Conservation (phyloP, 805 yeast genomes). For the Cyberlindnera samutprakarnensis region DNA sequence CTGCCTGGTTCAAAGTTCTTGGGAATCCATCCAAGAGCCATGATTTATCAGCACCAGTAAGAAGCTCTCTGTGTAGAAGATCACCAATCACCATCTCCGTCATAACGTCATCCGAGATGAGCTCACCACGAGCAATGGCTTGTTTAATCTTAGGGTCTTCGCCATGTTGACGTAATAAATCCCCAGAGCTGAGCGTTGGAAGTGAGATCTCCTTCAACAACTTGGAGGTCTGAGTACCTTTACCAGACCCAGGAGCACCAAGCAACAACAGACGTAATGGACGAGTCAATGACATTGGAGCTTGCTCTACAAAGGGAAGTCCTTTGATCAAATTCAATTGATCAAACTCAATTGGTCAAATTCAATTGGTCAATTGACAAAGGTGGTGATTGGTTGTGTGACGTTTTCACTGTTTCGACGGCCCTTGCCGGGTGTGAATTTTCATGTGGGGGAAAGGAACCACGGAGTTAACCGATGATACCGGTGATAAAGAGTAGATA, state of each 20-base stretch:
- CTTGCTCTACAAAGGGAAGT: too few relatives aligned
- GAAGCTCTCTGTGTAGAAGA: slow-evolving; percentile 35
- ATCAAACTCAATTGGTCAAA: too few relatives aligned
- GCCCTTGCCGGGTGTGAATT: too few relatives aligned
- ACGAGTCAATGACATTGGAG: too few relatives aligned
- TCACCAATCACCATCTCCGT: slow-evolving; percentile 48
- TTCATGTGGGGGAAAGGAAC: too few relatives aligned
- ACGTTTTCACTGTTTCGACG: too few relatives aligned
- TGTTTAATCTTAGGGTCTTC: slow-evolving; percentile 45
- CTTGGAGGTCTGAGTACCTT: slow-evolving; percentile 79
- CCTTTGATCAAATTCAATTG: too few relatives aligned
- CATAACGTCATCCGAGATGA: slow-evolving; percentile 71
- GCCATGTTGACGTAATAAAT: slow-evolving; percentile 66
- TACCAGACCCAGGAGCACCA: slow-evolving; percentile 96
- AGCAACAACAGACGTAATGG: slow-evolving; percentile 65
- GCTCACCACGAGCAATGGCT: slow-evolving; percentile 52
- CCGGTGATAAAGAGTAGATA: too few relatives aligned
- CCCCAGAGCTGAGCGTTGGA: slow-evolving; percentile 73
- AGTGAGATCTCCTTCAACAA: slow-evolving; percentile 46
- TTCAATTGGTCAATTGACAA: too few relatives aligned
- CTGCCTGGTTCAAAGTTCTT: slow-evolving; percentile 69
- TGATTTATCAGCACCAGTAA: slow-evolving; percentile 31
- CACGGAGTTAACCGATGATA: too few relatives aligned
- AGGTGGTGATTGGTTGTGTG: too few relatives aligned
- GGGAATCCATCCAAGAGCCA: slow-evolving; percentile 95